Conservation (phyloP, 106 monocot genomes). For the Alisma plantagoaquatica region DNA sequence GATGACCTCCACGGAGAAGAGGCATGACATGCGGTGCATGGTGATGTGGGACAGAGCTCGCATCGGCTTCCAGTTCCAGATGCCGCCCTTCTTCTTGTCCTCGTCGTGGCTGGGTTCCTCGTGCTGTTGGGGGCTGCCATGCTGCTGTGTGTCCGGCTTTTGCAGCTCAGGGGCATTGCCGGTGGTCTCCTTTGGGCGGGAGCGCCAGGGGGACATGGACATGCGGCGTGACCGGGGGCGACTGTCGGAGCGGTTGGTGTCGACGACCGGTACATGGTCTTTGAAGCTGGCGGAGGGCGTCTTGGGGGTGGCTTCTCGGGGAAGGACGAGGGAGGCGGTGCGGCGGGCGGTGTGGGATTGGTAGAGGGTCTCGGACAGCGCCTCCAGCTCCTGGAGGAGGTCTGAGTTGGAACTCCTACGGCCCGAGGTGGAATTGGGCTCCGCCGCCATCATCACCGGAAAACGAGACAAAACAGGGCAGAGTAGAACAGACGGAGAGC, state of each 20-base stretch:
- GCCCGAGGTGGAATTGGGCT: background rate
- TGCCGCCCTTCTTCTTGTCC: constrained; percentile 50
- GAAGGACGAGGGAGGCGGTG: constrained; percentile 61
- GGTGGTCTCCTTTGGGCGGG: too few relatives aligned
- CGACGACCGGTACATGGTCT: background rate
- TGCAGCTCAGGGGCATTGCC: too few relatives aligned
- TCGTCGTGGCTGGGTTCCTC: background rate
- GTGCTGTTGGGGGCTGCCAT: background rate
- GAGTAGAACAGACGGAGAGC: too few relatives aligned
- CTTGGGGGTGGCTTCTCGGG: constrained; percentile 23
- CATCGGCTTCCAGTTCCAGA: constrained; percentile 86
- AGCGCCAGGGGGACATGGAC: constrained; percentile 82
- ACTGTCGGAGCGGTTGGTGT: constrained; percentile 1
- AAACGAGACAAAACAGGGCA: background rate
- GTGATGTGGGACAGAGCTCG: constrained; percentile 69
- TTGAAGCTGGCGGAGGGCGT: background rate
- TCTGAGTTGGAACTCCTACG: constrained; percentile 26
- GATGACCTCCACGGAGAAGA: constrained; percentile 79
- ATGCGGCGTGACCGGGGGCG: constrained; percentile 59
- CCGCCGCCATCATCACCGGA: constrained; percentile 7
- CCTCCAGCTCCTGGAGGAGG: constrained; percentile 81
- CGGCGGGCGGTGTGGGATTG: constrained; percentile 61
- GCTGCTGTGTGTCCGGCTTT: constrained; percentile 8
- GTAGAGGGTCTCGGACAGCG: constrained; percentile 64
- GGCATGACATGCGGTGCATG: constrained; percentile 63